These are phyloP conservation scores for Dalbergia cochinchinensis DNA, from an alignment of 306 rosid genomes.

Conservation along the genomic window DNA sequence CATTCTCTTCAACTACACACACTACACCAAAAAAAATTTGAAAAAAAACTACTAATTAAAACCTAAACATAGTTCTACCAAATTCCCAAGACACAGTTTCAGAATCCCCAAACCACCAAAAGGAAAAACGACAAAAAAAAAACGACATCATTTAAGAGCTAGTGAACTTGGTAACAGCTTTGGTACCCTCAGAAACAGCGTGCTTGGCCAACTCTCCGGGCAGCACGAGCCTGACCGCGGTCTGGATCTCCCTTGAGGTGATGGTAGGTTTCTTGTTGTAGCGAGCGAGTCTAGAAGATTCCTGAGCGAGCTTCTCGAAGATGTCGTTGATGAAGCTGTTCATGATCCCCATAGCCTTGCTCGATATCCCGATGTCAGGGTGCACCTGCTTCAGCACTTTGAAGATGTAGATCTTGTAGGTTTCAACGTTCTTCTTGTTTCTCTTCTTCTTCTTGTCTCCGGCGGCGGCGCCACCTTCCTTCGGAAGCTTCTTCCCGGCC, in stretches of 20 bases:
- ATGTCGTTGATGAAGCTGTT: conserved; percentile 81
- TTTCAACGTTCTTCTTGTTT: conserved; percentile 68
- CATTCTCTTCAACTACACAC: conserved; percentile 39
- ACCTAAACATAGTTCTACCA: conserved; percentile 11
- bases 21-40: too few relatives aligned
- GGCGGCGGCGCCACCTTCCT: conserved; percentile 63
- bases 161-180: conserved; percentile 74
- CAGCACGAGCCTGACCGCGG: conserved; percentile 76
- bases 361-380: conserved; percentile 80
- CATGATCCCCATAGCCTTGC: conserved; percentile 86
- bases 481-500: conserved; percentile 83
- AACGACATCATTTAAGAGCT: conserved; percentile 50
- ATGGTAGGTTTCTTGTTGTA: conserved; percentile 85
- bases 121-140: too few relatives aligned
- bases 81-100: not conserved
- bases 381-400: conserved; percentile 81
- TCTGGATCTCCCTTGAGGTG: conserved; percentile 81
- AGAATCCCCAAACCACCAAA: not conserved
- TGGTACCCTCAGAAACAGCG: conserved; percentile 79
- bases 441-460: conserved; percentile 85
- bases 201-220: conserved; percentile 85
- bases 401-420: conserved; percentile 85
- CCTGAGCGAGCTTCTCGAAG: conserved; percentile 83
- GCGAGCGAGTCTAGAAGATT: conserved; percentile 70
- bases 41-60: not conserved